These are phyloP conservation scores for Aspergillaceae sp. DNA, from an alignment of 2,329 filamentous ascomycete species.

Conservation along the genomic window DNA sequence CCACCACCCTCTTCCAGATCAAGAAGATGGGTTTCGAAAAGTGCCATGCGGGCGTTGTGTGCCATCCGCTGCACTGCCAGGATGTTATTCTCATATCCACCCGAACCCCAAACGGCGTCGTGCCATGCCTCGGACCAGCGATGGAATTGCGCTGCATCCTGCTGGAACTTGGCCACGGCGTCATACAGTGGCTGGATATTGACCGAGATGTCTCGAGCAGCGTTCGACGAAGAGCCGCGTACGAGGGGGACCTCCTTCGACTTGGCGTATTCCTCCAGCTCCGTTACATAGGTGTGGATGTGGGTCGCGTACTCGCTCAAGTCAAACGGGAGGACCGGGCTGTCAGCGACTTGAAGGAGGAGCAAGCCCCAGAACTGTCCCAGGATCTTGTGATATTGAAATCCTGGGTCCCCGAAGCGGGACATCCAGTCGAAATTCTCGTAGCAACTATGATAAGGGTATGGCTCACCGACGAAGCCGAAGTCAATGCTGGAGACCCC, in stretches of 20 bases:
- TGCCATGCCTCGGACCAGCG: conserved; percentile 74
- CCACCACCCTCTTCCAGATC: conserved; percentile 65
- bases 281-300: conserved; percentile 56
- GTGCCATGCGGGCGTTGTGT: conserved; percentile 70
- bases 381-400: conserved; percentile 69
- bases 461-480: conserved; percentile 59
- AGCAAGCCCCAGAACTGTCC: conserved; percentile 72
- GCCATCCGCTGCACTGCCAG: conserved; percentile 59
- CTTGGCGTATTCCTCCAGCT: conserved; percentile 58
- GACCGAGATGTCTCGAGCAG: conserved; percentile 27
- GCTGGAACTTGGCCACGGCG: conserved; percentile 54
- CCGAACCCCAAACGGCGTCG: conserved; percentile 57
- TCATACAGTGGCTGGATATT: conserved; percentile 53
- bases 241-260: conserved; percentile 40
- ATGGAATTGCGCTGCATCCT: conserved; percentile 57
- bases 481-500: conserved; percentile 84
- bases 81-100: conserved; percentile 65
- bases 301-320: conserved; percentile 62
- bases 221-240: conserved; percentile 2
- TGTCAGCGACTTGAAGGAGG: conserved; percentile 76
- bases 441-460: conserved; percentile 74
- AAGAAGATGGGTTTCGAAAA: conserved; percentile 74
- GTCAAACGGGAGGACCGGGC: conserved; percentile 74
- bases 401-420: conserved; percentile 69
- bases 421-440: conserved; percentile 85